phyloP scores from a whole-genome alignment of 371 early-diverging fungal species.

The Mucor circinelloides region DNA sequence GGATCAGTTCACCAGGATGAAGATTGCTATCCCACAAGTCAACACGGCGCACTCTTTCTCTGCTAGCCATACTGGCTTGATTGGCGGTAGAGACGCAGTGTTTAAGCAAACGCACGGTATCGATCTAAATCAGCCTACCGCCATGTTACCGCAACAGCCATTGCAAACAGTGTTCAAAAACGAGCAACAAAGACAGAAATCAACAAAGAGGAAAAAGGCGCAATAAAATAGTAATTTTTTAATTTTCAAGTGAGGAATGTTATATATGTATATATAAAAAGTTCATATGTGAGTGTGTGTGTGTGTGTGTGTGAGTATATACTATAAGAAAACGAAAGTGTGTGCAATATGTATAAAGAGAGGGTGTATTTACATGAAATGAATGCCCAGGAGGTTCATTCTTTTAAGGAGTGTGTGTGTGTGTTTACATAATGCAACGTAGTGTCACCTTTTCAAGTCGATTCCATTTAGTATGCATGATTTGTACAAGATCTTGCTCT shows the following conservation, averaged over 20 bases:
- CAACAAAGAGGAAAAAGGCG: background rate
- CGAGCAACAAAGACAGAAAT: background rate
- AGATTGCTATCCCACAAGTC: background rate
- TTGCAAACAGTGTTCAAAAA: background rate
- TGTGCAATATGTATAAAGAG: background rate
- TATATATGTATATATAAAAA: background rate
- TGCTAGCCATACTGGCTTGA: background rate
- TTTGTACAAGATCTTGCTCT: conserved; percentile 25
- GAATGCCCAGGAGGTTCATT: background rate
- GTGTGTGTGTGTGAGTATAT: background rate
- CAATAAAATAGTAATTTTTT: background rate
- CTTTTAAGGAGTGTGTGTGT: conserved; percentile 1
- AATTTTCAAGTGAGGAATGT: background rate
- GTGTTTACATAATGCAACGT: conserved; percentile 29
- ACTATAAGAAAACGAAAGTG: background rate
- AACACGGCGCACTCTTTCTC: background rate
- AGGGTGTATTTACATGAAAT: background rate
- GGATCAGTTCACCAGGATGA: conserved; percentile 30
- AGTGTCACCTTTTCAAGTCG: conserved; percentile 34
- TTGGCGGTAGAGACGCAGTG: too few species aligned
- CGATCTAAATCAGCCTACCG: background rate
- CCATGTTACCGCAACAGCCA: background rate
- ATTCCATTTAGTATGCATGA: conserved; percentile 37
- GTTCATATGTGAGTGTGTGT: background rate
- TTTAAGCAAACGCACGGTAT: background rate